Evolutionary conservation across 495 filamentous ascomycete species (phyloP).

Genomic region (Astrothelium macrocarpum): DNA sequence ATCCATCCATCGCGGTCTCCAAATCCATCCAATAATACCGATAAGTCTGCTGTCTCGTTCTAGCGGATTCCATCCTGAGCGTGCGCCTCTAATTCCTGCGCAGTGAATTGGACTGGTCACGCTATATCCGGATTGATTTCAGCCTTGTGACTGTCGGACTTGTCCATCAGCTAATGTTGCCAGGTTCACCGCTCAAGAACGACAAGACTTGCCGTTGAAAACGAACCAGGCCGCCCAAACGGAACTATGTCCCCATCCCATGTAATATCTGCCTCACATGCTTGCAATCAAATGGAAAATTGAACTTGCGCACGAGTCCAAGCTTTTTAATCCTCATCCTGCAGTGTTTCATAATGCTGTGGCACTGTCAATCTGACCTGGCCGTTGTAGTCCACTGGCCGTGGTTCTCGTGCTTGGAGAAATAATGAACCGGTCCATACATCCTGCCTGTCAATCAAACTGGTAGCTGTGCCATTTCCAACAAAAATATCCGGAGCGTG

Average conservation of each 20-base stretch:
- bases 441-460: constrained; percentile 11
- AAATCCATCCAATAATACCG: constrained; percentile 16
- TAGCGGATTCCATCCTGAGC: constrained; percentile 21
- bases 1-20: constrained; percentile 21
- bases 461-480: background rate
- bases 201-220: constrained; percentile 20
- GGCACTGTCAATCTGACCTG: constrained; percentile 4
- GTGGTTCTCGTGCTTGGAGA: constrained; percentile 11
- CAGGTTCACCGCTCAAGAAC: constrained; percentile 14
- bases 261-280: constrained; percentile 8
- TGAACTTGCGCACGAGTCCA: constrained; percentile 6
- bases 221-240: constrained; percentile 9
- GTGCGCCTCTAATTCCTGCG: constrained; percentile 25
- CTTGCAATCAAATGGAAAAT: constrained; percentile 1
- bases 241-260: constrained; percentile 10
- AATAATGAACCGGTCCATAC: background rate
- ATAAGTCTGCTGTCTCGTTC: constrained; percentile 24
- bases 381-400: constrained; percentile 11
- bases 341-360: background rate
- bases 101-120: constrained; percentile 26
- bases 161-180: constrained; percentile 17
- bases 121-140: constrained; percentile 21
- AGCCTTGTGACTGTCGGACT: constrained; percentile 28
- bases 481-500: constrained; percentile 8
- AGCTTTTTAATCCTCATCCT: constrained; percentile 6